Evolutionary conservation across 2,329 filamentous ascomycete genomes (phyloP).

Genomic region (Daldinia sp.): DNA sequence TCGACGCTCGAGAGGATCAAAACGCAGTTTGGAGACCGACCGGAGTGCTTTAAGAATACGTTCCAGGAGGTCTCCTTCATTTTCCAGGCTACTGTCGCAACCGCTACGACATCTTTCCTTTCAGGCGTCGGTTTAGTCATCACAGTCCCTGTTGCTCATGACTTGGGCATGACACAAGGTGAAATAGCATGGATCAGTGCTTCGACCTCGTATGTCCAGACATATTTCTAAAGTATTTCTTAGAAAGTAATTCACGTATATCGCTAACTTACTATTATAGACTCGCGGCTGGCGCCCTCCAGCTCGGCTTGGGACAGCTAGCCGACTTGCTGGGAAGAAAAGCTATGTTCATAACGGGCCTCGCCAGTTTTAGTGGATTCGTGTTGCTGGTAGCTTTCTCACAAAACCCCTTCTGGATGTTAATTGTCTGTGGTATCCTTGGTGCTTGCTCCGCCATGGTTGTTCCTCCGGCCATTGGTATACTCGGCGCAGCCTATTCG

Average conservation of each 20-base stretch:
- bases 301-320: conserved; percentile 71
- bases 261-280: conserved; percentile 43
- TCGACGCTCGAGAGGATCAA: conserved; percentile 38
- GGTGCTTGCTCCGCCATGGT: conserved; percentile 71
- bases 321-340: conserved; percentile 73
- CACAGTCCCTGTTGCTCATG: conserved; percentile 65
- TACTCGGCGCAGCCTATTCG: conserved; percentile 70
- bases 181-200: conserved; percentile 74
- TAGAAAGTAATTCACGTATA: neutral
- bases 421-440: conserved; percentile 69
- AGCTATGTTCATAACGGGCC: conserved; percentile 65
- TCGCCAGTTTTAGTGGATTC: conserved; percentile 66
- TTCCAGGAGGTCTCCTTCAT: conserved; percentile 72
- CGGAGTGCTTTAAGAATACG: conserved; percentile 68
- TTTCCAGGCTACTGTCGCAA: conserved; percentile 71
- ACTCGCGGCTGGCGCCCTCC: conserved; percentile 69
- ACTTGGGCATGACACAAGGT: conserved; percentile 69
- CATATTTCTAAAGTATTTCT: neutral
- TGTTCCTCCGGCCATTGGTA: conserved; percentile 69
- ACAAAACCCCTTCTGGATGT: conserved; percentile 64
- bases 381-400: conserved; percentile 67
- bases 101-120: conserved; percentile 68
- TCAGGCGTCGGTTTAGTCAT: conserved; percentile 68
- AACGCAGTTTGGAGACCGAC: conserved; percentile 51
- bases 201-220: conserved; percentile 59